Evolutionary conservation across 441 rosid genomes (phyloP), one percentile per base, ranked within the genome.

Genomic region (Bocquillonia castaneifolia): DNA sequence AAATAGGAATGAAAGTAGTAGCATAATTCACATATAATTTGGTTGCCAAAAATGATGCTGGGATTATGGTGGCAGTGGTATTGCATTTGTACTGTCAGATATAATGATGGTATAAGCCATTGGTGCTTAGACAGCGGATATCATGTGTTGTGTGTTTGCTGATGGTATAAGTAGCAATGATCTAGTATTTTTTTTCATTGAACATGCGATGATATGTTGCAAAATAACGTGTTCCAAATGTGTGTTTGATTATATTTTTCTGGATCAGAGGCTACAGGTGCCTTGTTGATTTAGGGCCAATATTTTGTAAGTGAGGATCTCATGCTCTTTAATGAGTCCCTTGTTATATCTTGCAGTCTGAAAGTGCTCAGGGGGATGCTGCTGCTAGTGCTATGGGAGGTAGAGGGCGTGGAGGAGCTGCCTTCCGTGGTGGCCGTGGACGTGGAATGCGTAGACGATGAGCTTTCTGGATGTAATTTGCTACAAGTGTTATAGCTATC

Each of bases 331-430:
- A 17, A 32, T 15, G 20, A 23, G 28, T 56, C 14, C 47, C 48
- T 3, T 58, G 40, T 67, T 71, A 42, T 50, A 52, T 59, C 10
- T 3, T 71, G 80, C 83, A 95, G 99, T 95, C 98, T 25, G 99
- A 90, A 81, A 95, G 99, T 70, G 99, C 99, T 36, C 99, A 95
- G 54, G 99, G 97, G 77, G 99, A 95, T 13, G 98, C 97, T 62
- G 96, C 96, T 12, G 90, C 92, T 12, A 76, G 91, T 62, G 97
- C 96, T 47, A 89, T 92, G 98, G 91, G 84, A 29, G 98, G 97
- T 26, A 82, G 96, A 86, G 97, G 99, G 34, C 96, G 89, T 14
- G 95, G 98, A 47, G 92, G 93, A 39, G 81, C 67, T 72, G 85
- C 76, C 69, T 79, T 82, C 75, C 83, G 82, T 26, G 96, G 99